Base-by-base conservation (phyloP, 495 filamentous ascomycete species). In the Friedmanniomyces endolithicus region DNA sequence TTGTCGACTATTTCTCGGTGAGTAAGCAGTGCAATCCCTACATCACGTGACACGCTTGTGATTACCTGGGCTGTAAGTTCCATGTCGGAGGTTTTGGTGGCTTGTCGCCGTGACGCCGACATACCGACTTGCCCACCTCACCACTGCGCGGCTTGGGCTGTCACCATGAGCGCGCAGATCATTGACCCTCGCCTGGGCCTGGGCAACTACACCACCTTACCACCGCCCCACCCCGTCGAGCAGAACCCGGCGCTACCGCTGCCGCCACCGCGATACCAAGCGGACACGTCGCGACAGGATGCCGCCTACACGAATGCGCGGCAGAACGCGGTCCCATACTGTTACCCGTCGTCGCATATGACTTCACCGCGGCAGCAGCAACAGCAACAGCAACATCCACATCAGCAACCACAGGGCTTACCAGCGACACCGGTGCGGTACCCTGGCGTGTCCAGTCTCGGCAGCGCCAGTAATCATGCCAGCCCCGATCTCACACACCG, bases 401-500 rank as follows among this genome's bases (percentile, higher is more conserved):
- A 41, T 2, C 37, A 41, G 12, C 37, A 41, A 14, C 12, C 12
- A 2, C 44, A 6, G 4, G 20, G 44, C 11, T 16, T 25, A 47
- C 44, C 44, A 2, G 44, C 44, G 3, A 41, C 37, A 19, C 37
- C 44, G 44, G 7, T 6, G 2, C 44, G 23, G 44, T 29, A 47
- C 20, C 44, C 17, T 3, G 12, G 44, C n/a, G 47, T 25, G 47
- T 25, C 35, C 22, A 19, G 49, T n/a, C 7, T 22, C 23, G 27
- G 40, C 51, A 53, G 25, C 40, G 25, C 19, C 51, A 53, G 41
- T 39, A 53, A 53, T 17, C 37, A 53, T 11, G 51, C 51, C 23
- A 53, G 51, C 25, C 51, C 51, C 9, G 27, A 53, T 4, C 49
- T 34, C 14, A n/a, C 16, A 2, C 14, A 31, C 11, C 31, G 9